A percentile compares a stretch with the other conserved stretches of the same genome.
These are phyloP conservation scores for Verticillium isaacii DNA, from an alignment of 2,329 filamentous ascomycete genomes.

Conservation along the genomic window DNA sequence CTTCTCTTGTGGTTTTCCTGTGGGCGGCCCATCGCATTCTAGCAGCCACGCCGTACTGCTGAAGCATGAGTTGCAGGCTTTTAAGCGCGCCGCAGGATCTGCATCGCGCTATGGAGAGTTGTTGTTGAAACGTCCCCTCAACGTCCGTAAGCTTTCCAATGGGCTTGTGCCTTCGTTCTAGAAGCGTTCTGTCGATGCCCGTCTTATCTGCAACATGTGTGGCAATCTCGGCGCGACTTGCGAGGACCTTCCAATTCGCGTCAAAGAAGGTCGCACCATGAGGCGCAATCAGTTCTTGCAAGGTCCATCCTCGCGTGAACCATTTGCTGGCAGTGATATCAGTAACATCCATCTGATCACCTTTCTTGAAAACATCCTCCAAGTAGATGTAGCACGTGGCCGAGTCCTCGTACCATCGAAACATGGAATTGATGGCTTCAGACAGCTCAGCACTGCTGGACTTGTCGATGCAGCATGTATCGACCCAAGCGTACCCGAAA, in stretches of 20 bases:
- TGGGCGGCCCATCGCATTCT: constrained; percentile 19
- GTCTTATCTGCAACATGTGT: background rate
- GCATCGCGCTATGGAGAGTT: background rate
- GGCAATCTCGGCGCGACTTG: background rate
- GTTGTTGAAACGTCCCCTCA: background rate
- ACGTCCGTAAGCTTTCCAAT: background rate
- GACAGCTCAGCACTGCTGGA: constrained; percentile 9
- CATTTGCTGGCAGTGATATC: constrained; percentile 1
- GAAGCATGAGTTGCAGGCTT: background rate
- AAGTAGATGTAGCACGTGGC: constrained; percentile 15
- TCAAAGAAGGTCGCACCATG: constrained; percentile 17
- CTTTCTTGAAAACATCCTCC: constrained; percentile 1
- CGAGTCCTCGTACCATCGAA: constrained; percentile 12
- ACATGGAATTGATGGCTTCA: constrained; percentile 16
- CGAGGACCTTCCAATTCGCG: constrained; percentile 13
- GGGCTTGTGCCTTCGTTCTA: background rate
- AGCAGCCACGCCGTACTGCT: constrained; percentile 20
- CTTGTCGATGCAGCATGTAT: constrained; percentile 14
- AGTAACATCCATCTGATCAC: background rate
- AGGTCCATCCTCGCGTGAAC: constrained; percentile 13
- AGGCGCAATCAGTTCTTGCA: constrained; percentile 18
- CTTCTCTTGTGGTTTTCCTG: constrained; percentile 11
- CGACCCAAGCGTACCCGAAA: constrained; percentile 10
- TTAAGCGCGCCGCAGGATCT: background rate
- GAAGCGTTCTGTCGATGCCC: background rate